Evolutionary conservation across 306 rosid species (phyloP), one percentile per base, ranked within the genome.

Genomic region (Ceratonia siliqua): DNA sequence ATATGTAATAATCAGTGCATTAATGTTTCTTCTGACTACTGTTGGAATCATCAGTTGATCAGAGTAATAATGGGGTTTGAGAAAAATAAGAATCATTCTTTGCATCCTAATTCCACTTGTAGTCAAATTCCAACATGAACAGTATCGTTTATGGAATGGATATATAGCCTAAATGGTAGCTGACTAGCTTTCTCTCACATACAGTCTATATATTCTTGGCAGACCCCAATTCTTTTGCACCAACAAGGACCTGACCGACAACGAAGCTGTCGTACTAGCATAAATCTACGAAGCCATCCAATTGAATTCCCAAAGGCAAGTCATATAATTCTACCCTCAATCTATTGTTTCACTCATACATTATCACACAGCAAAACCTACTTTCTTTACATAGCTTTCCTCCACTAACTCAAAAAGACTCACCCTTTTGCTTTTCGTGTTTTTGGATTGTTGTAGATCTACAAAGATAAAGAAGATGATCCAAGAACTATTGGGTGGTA

Each of bases 381-480:
- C 94, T 82, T 83, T 82, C 92, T 79, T 79, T 36, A 36, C 18
- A 1, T 88, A 2, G 71, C 87, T 87, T 87, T 88, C 82, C 77
- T 70, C 89, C 97, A 86, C 89, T 82, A 79, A 74, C 93, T 82
- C 79, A 86, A 85, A 91, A 88, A 89, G 85, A 79, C 85, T 83
- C 82, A 39, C 82, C 75, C 84, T 82, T 83, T 83, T 85, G 87
- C 90, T 86, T 86, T 87, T 75, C 71, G 72, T 77, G 81, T 69
- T 86, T 86, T 86, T 90, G 93, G 96, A 86, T 89, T 89, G 84
- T 89, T 86, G 85, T 78, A 86, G 92, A 89, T 87, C 96, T 62
- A 73, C 82, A 82, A 80, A 81, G 73, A 69, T 46, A 78, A 74
- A 75, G 45, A 84, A 86, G 87, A 93, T 94, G 98, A 91, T 94